Percentiles rank a stretch among this genome's conserved stretches.
phyloP scores from a whole-genome alignment of 345 rosid species.

The Boechera divaricarpa region DNA sequence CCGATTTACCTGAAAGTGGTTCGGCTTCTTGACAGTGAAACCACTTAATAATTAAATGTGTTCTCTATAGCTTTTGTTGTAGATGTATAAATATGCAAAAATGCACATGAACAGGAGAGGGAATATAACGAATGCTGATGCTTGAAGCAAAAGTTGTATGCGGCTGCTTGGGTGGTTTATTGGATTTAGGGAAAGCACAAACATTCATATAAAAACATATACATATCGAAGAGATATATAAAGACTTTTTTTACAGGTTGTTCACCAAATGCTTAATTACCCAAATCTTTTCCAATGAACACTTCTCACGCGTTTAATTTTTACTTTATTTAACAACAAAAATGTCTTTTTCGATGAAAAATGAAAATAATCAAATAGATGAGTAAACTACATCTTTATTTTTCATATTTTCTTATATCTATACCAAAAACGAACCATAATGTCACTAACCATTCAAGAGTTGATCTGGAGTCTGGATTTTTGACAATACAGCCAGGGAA shows the following conservation, averaged over 20 bases:
- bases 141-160: slow-evolving; percentile 36
- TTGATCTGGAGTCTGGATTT: not conserved
- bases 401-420: slow-evolving; percentile 21
- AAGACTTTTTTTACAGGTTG: slow-evolving; percentile 26
- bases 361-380: slow-evolving; percentile 6
- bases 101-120: slow-evolving; percentile 17
- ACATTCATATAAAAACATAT: not conserved
- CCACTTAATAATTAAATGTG: not conserved
- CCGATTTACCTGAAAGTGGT: slow-evolving; percentile 30
- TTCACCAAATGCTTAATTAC: slow-evolving; percentile 30
- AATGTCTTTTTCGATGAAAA: slow-evolving; percentile 11
- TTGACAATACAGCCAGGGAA: not conserved
- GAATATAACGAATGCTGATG: slow-evolving; percentile 32
- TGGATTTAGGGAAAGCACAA: slow-evolving; percentile 24
- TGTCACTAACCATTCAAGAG: slow-evolving; percentile 33
- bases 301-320: slow-evolving; percentile 11
- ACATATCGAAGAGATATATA: not conserved
- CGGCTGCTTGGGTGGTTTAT: slow-evolving; percentile 22
- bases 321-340: not conserved
- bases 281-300: slow-evolving; percentile 14
- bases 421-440: slow-evolving; percentile 28
- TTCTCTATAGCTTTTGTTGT: not conserved
- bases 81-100: slow-evolving; percentile 1
- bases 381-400: slow-evolving; percentile 22
- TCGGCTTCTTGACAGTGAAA: slow-evolving; percentile 30